phyloP scores from a whole-genome alignment of 1,139 yeast species.

The Scheffersomyces quercinus region DNA sequence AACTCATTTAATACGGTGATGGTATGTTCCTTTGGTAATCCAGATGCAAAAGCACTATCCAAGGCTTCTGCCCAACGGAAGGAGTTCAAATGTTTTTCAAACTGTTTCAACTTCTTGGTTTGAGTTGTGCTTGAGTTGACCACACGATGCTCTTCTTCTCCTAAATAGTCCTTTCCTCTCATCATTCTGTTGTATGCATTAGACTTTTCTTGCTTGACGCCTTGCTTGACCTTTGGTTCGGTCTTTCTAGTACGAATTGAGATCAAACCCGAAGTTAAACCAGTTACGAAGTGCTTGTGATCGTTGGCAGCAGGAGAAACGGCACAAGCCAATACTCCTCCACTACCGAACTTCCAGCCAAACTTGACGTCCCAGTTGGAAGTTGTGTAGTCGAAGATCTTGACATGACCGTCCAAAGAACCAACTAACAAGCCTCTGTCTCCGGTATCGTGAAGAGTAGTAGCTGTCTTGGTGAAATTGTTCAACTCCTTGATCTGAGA shows the following conservation, averaged over 20 bases:
- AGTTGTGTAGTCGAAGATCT: constrained; percentile 79
- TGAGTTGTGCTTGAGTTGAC: constrained; percentile 55
- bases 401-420: constrained; percentile 95
- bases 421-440: constrained; percentile 85
- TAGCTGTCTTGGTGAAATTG: constrained; percentile 91
- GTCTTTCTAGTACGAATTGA: constrained; percentile 87
- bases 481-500: constrained; percentile 61
- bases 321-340: constrained; percentile 86
- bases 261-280: constrained; percentile 84
- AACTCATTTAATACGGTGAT: constrained; percentile 81
- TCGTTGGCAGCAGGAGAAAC: constrained; percentile 69
- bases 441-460: constrained; percentile 71
- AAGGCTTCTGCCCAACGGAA: constrained; percentile 93
- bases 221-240: constrained; percentile 56
- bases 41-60: constrained; percentile 79
- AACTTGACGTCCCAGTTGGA: constrained; percentile 85
- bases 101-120: constrained; percentile 66
- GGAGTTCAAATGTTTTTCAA: constrained; percentile 80
- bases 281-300: constrained; percentile 90
- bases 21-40: constrained; percentile 76
- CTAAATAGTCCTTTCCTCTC: constrained; percentile 88
- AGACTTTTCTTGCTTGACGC: constrained; percentile 46
- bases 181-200: constrained; percentile 73
- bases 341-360: constrained; percentile 93
- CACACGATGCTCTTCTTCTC: constrained; percentile 80